A percentile compares a stretch with the other conserved stretches of the same genome.
Evolutionary conservation across 1,284 basidiomycete species (phyloP).

Genomic region (Cutaneotrichosporon dermatis): DNA sequence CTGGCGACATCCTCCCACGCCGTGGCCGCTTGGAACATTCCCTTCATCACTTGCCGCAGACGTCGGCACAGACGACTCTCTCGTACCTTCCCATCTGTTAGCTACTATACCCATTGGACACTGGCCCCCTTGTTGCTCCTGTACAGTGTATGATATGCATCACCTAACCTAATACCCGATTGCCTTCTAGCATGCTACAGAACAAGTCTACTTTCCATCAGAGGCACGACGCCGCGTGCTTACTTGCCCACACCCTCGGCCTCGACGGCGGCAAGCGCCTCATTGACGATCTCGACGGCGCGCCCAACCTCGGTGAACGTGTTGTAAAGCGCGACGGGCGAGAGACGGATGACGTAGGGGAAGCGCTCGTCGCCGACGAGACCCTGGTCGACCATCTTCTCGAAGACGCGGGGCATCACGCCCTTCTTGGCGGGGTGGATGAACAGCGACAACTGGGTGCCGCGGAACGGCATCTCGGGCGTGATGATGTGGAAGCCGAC

Average conservation of each 20-base stretch:
- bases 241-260: conserved; percentile 5
- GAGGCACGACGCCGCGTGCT: no score
- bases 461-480: conserved; percentile 63
- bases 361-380: conserved; percentile 84
- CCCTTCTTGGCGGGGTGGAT: conserved; percentile 59
- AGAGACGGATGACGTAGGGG: conserved; percentile 82
- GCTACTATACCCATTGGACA: background rate
- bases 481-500: conserved; percentile 81
- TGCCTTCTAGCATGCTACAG: no score
- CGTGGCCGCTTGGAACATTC: no score
- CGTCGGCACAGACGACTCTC: no score
- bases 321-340: conserved; percentile 80
- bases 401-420: conserved; percentile 67
- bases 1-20: no score
- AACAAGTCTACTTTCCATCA: background rate
- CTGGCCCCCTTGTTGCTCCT: background rate
- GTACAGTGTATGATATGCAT: conserved; percentile 3
- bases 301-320: conserved; percentile 68
- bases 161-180: background rate
- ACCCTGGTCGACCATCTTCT: conserved; percentile 61
- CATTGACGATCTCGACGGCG: conserved; percentile 62
- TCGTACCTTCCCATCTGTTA: no score
- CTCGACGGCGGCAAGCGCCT: conserved; percentile 43
- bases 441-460: conserved; percentile 77
- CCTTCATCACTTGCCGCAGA: no score